Base-by-base conservation (phyloP, 192 early-diverging fungal genomes). In the Coemansia sp. region DNA sequence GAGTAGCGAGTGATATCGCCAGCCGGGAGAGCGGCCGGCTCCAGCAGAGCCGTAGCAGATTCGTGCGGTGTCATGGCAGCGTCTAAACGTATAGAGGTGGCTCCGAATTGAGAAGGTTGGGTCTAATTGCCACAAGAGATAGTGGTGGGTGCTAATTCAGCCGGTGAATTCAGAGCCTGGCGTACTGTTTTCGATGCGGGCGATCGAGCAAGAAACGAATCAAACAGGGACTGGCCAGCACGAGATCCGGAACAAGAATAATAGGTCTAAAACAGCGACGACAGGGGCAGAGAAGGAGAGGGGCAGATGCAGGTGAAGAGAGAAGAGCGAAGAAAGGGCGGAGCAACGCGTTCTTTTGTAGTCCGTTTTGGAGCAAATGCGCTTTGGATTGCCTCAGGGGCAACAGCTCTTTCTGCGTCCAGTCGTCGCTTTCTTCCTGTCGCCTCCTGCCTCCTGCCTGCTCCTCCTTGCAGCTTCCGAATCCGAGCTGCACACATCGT, bases 1-100 rank as follows among this genome's bases (percentile, higher is more conserved):
- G 66, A 70, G 46, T 75, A 61, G 26, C 72, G 80, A 30, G 75
- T 69, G 30, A 66, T 42, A 42, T 82, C 75, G 75, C 35, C 60
- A 28, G 75, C 63, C 23, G 80, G 63, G 39, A 82, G 68, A 28
- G 65, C 47, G 30, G 52, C 26, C 9, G 52, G 52, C 52, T 55
- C 52, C 13, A 28, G 28, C 52, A 55, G 52, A 55, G 52, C 7
- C 23, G 21, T 9, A 5, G 35, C 37, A 14, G 65, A 55, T 67
- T 23, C 57, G 43, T 13, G 40, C 8, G 66, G 57, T 39, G 66
- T 47, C 66, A 68, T 68, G 16, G 52, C 26, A 55, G 5, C 21
- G 52, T 10, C 23, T 30, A 16, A 55, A 16, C 26, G 28, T 26
- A 28, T 26, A 16, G 52, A 16, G 13, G 23, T 13, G 11, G 52